Base-by-base conservation (phyloP, 116 monocot genomes). In the Zostera marina region DNA sequence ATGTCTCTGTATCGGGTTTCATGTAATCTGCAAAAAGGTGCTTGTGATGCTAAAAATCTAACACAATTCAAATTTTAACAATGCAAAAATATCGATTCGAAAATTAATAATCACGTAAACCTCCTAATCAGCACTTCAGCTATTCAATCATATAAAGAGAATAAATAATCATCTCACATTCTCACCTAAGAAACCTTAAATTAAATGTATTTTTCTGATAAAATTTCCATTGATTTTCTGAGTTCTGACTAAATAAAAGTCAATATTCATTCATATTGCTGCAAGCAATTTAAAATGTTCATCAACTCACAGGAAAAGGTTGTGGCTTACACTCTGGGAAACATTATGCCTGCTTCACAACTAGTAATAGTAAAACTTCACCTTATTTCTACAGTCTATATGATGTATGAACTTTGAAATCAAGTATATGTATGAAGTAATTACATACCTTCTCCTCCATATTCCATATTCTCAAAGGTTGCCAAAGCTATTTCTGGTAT, bases 401-500 rank as follows among this genome's bases (percentile, higher is more conserved):
- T 32, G 32, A 32, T 20, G 17, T 16, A n/a, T 49, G 49, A 15
- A 16, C 8, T 49, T 49, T 49, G 7, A 16, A 49, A 49, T 20
- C 3, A 15, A 56, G 26, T 10, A 23, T 14, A 56, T 56, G 24
- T 4, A 15, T 38, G 6, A 42, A 60, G 48, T 24, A 60, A 3
- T 1, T 21, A 4, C 32, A 71, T 64, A 93, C 93, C 93, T 87
- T 84, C 85, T 47, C 88, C 96, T 8, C 89, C 85, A 80, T 96
- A 96, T 78, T 85, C 96, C 96, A 96, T 96, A 70, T 96, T 96
- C 62, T 96, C 96, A 68, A 85, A 96, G 63, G 96, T 96, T 22
- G 85, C 58, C 76, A 85, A 80, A 70, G 96, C 85, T 59, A 96
- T 78, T 82, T 96, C 96, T 44, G 96, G 96, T 62, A 89, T 96